Evolutionary conservation across 805 yeast species (phyloP).

Genomic region (Wickerhamomyces rabaulensis): DNA sequence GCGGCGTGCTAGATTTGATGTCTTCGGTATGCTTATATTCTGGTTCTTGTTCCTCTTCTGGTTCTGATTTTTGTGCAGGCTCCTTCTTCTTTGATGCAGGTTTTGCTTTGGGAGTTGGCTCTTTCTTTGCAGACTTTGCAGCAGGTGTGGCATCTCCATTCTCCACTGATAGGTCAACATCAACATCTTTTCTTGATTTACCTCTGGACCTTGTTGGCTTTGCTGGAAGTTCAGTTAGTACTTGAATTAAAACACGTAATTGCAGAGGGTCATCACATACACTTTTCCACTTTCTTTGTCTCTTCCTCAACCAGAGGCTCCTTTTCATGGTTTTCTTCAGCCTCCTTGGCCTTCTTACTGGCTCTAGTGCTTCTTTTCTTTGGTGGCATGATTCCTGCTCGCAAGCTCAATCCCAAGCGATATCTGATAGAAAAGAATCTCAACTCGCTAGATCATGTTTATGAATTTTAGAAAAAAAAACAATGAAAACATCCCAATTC

Average conservation of each 20-base stretch:
- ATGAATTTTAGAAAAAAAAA: not conserved
- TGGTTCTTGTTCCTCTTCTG: too few relatives aligned
- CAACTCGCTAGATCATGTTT: not conserved
- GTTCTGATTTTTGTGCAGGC: not conserved
- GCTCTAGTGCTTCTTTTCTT: constrained; percentile 1
- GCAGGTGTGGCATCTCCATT: constrained; percentile 1
- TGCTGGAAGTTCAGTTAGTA: not conserved
- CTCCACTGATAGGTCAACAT: constrained; percentile 1
- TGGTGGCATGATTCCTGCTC: not conserved
- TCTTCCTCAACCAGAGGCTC: not conserved
- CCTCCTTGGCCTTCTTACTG: not conserved
- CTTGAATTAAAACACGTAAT: too few relatives aligned
- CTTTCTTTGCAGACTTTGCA: not conserved
- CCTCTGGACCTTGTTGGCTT: not conserved
- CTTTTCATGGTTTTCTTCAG: not conserved
- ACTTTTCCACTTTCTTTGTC: not conserved
- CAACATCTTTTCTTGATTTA: not conserved
- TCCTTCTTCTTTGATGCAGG: not conserved
- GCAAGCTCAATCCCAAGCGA: not conserved
- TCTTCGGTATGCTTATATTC: not conserved
- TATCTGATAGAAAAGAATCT: constrained; percentile 18
- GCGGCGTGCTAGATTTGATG: not conserved
- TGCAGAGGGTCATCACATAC: not conserved
- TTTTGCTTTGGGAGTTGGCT: not conserved
- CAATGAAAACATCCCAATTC: not conserved